Evolutionary conservation across 257 asterid species (phyloP).

Genomic region (Craterostigma plantagineum): DNA sequence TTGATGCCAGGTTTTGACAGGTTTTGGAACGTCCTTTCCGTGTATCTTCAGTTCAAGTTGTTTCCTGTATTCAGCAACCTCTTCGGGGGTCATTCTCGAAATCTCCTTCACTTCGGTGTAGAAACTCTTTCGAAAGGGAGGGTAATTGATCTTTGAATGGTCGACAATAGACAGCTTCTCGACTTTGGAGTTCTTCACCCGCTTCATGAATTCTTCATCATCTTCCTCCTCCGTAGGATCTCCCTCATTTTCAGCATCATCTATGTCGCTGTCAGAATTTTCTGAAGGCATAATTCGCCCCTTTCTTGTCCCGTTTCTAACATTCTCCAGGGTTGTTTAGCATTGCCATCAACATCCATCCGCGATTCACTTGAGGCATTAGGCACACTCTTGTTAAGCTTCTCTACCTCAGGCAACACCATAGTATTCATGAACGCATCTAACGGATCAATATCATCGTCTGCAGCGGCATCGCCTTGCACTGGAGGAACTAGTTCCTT

Average conservation of each 20-base stretch:
- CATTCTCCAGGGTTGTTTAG: conserved; percentile 14
- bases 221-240: conserved; percentile 64
- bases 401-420: conserved; percentile 86
- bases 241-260: conserved; percentile 35
- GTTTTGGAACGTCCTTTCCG: conserved; percentile 87
- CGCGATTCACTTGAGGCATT: conserved; percentile 17
- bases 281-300: conserved; percentile 82
- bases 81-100: conserved; percentile 58
- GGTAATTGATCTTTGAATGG: conserved; percentile 65
- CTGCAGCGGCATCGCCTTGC: conserved; percentile 25
- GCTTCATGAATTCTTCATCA: conserved; percentile 70
- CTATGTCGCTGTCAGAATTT: conserved; percentile 62
- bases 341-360: conserved; percentile 24
- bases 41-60: conserved; percentile 68
- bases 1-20: conserved; percentile 76
- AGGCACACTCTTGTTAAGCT: conserved; percentile 26
- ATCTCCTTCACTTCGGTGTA: conserved; percentile 72
- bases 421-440: conserved; percentile 78
- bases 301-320: conserved; percentile 26
- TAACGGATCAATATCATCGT: conserved; percentile 71
- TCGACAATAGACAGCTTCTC: conserved; percentile 77
- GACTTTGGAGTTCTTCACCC: conserved; percentile 81
- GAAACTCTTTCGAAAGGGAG: conserved; percentile 62
- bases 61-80: conserved; percentile 54
- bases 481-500: conserved; percentile 17